Percentiles rank a stretch among this genome's conserved stretches.
Conservation (phyloP, 805 yeast species). For the Wickerhamiella cacticola region DNA sequence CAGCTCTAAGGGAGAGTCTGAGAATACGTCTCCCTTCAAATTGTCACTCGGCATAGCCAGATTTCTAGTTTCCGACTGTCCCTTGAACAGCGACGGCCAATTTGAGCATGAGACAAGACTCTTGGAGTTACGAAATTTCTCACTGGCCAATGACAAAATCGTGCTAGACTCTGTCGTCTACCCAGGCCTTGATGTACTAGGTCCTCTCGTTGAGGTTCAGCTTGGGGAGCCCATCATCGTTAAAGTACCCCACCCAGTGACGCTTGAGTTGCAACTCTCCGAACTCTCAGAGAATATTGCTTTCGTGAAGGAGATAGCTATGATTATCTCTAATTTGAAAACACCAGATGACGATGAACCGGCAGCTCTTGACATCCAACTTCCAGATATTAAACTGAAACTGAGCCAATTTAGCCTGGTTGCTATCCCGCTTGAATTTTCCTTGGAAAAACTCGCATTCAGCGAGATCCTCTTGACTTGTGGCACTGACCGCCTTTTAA, state of each 20-base stretch:
- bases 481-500: constrained; percentile 17
- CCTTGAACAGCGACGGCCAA: constrained; percentile 1
- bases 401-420: constrained; percentile 17
- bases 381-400: constrained; percentile 19
- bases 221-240: neutral
- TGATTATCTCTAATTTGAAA: neutral
- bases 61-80: constrained; percentile 2
- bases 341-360: constrained; percentile 18
- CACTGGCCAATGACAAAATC: neutral
- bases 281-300: neutral
- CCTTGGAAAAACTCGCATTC: constrained; percentile 9
- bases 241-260: constrained; percentile 8
- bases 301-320: neutral
- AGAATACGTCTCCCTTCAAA: too few relatives aligned
- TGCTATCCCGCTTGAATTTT: constrained; percentile 16
- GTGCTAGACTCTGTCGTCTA: constrained; percentile 4
- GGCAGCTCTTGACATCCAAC: constrained; percentile 12
- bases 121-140: neutral
- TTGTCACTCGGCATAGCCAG: neutral
- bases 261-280: neutral
- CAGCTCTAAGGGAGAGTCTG: too few relatives aligned
- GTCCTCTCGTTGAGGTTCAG: constrained; percentile 14
- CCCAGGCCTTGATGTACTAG: constrained; percentile 14
- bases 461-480: constrained; percentile 17
- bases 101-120: neutral